Percentiles rank a stretch among this genome's conserved stretches.
Conservation (phyloP, 2,329 filamentous ascomycete genomes). For the Xylariaceae sp. region DNA sequence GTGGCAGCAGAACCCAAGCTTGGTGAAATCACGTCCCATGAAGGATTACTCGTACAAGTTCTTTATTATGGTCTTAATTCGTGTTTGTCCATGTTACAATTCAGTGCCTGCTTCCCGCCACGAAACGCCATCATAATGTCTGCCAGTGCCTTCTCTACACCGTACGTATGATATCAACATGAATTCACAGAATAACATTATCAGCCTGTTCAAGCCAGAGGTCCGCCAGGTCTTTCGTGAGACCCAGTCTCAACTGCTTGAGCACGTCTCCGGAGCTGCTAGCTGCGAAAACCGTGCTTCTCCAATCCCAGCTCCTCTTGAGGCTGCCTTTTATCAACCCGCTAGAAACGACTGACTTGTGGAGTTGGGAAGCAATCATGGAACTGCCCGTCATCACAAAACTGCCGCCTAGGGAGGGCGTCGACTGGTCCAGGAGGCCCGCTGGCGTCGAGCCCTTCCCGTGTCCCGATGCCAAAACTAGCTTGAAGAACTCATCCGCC, state of each 20-base stretch:
- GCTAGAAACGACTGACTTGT: constrained; percentile 48
- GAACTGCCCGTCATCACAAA: constrained; percentile 71
- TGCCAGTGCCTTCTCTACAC: not conserved
- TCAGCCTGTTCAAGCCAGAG: constrained; percentile 67
- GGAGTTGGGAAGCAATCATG: constrained; percentile 61
- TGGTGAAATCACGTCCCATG: too few species aligned
- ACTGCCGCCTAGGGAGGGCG: constrained; percentile 47
- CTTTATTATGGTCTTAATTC: too few species aligned
- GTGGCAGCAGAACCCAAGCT: too few species aligned
- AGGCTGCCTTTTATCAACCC: constrained; percentile 39
- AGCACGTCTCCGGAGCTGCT: constrained; percentile 68
- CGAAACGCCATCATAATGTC: constrained; percentile 10
- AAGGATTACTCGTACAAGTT: too few species aligned
- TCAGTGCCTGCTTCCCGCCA: constrained; percentile 7
- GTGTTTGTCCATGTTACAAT: constrained; percentile 8
- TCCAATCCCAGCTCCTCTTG: constrained; percentile 68
- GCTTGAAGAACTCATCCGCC: constrained; percentile 73
- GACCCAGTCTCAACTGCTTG: constrained; percentile 62
- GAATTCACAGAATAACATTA: constrained; percentile 42
- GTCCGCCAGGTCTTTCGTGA: constrained; percentile 69
- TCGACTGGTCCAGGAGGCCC: constrained; percentile 57
- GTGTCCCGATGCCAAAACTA: constrained; percentile 67
- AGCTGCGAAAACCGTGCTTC: constrained; percentile 51
- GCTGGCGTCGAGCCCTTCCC: constrained; percentile 61
- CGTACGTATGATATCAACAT: constrained; percentile 4